These are phyloP conservation scores for Solanum ossicruentum DNA, from an alignment of 257 asterid genomes.

Conservation along the genomic window DNA sequence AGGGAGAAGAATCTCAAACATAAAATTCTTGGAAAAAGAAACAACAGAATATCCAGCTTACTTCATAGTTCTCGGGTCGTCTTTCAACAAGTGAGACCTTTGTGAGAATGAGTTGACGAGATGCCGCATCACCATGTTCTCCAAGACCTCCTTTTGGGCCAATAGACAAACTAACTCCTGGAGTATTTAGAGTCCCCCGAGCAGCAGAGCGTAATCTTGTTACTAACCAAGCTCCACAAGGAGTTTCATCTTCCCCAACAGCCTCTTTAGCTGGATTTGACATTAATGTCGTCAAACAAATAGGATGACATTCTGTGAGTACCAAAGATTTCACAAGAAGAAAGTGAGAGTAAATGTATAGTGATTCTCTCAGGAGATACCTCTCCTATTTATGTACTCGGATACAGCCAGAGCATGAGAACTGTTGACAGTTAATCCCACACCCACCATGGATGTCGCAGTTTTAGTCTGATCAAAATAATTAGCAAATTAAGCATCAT, in stretches of 20 bases:
- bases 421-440: slow-evolving; percentile 61
- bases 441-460: slow-evolving; percentile 82
- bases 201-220: slow-evolving; percentile 94
- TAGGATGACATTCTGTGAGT: neutral
- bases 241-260: slow-evolving; percentile 97
- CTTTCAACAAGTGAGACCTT: slow-evolving; percentile 88
- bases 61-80: slow-evolving; percentile 98
- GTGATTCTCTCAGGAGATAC: slow-evolving; percentile 28
- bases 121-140: slow-evolving; percentile 86
- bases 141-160: slow-evolving; percentile 99
- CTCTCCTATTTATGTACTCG: slow-evolving; percentile 74
- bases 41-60: slow-evolving; percentile 26
- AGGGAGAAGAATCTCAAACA: neutral
- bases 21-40: neutral
- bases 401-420: slow-evolving; percentile 60
- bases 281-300: slow-evolving; percentile 1
- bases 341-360: neutral
- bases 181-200: slow-evolving; percentile 73
- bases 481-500: neutral
- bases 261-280: slow-evolving; percentile 73
- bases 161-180: slow-evolving; percentile 63
- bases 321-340: neutral
- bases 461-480: slow-evolving; percentile 63
- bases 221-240: slow-evolving; percentile 88
- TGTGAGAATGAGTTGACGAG: slow-evolving; percentile 92